phyloP scores from a whole-genome alignment of 345 rosid species.

The Aegle marmelos region DNA sequence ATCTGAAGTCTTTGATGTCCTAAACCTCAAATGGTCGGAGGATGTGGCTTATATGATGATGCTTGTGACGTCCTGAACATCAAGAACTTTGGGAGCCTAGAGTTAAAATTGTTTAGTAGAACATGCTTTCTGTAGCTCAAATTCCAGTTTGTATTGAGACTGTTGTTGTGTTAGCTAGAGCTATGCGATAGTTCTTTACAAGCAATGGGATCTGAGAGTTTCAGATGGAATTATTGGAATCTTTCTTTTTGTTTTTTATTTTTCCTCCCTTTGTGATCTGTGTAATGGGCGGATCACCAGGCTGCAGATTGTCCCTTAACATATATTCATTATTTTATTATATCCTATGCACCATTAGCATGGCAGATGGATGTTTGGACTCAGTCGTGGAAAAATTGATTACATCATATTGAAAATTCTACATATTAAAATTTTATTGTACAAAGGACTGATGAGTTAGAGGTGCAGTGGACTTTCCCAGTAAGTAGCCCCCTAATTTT shows the following conservation, averaged over 20 bases:
- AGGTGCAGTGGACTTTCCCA: too few species aligned
- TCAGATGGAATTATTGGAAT: neutral
- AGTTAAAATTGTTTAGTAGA: conserved; percentile 12
- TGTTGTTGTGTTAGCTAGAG: conserved; percentile 1
- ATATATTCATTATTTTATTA: too few species aligned
- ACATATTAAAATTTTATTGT: too few species aligned
- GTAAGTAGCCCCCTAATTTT: neutral
- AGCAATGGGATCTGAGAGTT: neutral
- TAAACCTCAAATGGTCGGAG: neutral
- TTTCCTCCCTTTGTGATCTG: too few species aligned
- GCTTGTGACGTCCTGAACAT: neutral
- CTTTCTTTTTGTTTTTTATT: too few species aligned
- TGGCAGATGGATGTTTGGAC: too few species aligned
- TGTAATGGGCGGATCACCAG: too few species aligned
- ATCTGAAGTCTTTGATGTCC: neutral
- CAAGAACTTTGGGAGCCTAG: conserved; percentile 11
- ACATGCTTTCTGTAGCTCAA: conserved; percentile 11
- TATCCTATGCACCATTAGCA: too few species aligned
- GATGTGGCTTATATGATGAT: conserved; percentile 3
- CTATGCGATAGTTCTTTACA: neutral
- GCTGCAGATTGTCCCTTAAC: too few species aligned
- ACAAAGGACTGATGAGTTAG: too few species aligned
- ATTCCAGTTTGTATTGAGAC: conserved; percentile 12
- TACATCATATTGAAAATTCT: too few species aligned
- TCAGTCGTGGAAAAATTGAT: too few species aligned